Evolutionary conservation across 2,329 filamentous ascomycete species (phyloP), one percentile per base, ranked within the genome.

Genomic region (Trichoderma polysporum): DNA sequence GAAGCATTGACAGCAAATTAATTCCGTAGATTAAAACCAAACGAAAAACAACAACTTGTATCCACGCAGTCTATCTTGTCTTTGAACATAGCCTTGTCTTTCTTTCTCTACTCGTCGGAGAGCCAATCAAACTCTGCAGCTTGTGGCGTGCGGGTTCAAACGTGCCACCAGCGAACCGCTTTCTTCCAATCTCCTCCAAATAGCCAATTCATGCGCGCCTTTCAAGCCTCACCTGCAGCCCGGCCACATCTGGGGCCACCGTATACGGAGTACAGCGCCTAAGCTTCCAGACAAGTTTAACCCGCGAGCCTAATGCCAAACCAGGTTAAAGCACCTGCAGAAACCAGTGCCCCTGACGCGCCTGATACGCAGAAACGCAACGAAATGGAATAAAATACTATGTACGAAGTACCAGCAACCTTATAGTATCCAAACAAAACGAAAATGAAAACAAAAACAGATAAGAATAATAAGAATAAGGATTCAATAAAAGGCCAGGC

Each of bases 221-320:
- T 33, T 5, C 62, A 57, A 65, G 61, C 61, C 61, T 65, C 61
- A 65, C 61, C 61, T 65, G 37, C 50, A 65, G 15, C 4, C 33
- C 31, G 47, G 25, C 58, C 22, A 4, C 25, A 31, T 62, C 33
- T 39, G 45, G 57, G 58, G 58, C 58, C 58, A 61, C 58, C 45
- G 58, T 45, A 22, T 41, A 12, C 35, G 39, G 25, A 15, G 41
- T 31, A 27, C 49, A 63, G 60, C 60, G 60, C 49, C 60, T 63
- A 63, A 63, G 60, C 60, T 63, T 54, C 25, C 49, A 33, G 37
- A 63, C 50, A 63, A 63, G 60, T 63, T 27, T 63, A 63, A 56
- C 60, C 35, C 60, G 37, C 35, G 50, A 63, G 60, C 37, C 60
- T 63, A 63, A 56, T 47, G 50, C 60, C 37, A 15, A 47, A 45